Conservation (phyloP, 768 basidiomycete species). For the Gyrodon lividus region DNA sequence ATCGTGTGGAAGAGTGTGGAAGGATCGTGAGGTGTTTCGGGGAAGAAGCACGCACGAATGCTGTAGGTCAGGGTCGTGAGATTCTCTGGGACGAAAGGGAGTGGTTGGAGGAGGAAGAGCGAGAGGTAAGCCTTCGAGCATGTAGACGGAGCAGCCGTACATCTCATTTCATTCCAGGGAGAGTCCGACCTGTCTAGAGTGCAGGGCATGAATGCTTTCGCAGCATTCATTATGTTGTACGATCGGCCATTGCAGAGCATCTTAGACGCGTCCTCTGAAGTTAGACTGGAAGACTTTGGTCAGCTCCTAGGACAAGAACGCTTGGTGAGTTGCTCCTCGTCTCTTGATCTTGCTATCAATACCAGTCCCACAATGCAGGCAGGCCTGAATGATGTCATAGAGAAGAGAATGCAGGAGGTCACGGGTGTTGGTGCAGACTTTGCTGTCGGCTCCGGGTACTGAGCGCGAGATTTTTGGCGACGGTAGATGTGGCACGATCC, state of each 20-base stretch:
- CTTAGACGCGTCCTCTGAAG: constrained; percentile 48
- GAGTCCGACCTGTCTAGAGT: constrained; percentile 56
- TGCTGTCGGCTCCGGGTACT: constrained; percentile 12
- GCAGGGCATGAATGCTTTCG: constrained; percentile 68
- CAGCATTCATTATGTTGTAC: constrained; percentile 61
- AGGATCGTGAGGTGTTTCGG: constrained; percentile 55
- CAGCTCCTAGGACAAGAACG: constrained; percentile 47
- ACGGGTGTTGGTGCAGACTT: constrained; percentile 9
- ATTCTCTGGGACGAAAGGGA: constrained; percentile 56
- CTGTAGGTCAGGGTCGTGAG: constrained; percentile 37
- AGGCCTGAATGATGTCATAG: constrained; percentile 37
- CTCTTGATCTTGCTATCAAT: constrained; percentile 2
- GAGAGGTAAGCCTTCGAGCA: constrained; percentile 41
- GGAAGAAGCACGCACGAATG: constrained; percentile 49
- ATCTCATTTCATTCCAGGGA: constrained; percentile 40
- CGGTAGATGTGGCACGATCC: constrained; percentile 4
- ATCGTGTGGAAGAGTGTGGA: constrained; percentile 57
- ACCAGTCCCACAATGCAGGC: constrained; percentile 23
- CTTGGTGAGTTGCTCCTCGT: constrained; percentile 43
- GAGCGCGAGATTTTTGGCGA: background rate
- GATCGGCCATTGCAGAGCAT: constrained; percentile 54
- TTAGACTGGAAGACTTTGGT: constrained; percentile 45
- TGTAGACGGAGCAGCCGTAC: constrained; percentile 7
- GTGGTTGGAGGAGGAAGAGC: constrained; percentile 60
- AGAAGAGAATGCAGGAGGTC: constrained; percentile 34